Evolutionary conservation across 2,329 filamentous ascomycete genomes (phyloP).

Genomic region (Neopestalotiopsis sp.): DNA sequence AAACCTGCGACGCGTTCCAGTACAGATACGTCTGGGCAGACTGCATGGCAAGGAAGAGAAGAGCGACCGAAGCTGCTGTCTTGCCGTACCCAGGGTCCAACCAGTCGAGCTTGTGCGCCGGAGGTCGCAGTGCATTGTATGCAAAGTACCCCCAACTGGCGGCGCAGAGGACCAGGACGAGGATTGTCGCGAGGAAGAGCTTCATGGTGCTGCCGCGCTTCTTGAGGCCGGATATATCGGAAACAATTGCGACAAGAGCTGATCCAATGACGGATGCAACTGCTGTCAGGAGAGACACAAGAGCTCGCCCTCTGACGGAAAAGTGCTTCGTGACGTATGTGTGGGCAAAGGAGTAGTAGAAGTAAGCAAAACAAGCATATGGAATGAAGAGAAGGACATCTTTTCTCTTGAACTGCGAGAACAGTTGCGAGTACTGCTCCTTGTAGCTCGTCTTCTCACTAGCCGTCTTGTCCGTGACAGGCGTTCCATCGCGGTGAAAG

Average conservation of each 20-base stretch:
- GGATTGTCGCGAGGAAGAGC: background rate
- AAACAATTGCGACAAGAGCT: background rate
- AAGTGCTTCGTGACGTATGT: slow-evolving; percentile 14
- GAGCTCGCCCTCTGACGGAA: background rate
- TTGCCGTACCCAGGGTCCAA: background rate
- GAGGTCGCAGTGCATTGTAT: background rate
- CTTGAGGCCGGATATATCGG: background rate
- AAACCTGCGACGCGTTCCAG: background rate
- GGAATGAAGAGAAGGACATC: background rate
- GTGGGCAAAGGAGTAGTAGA: slow-evolving; percentile 11
- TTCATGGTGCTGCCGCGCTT: background rate
- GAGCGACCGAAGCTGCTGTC: background rate
- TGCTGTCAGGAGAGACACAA: background rate
- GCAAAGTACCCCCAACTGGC: slow-evolving; percentile 5
- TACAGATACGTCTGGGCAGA: slow-evolving; percentile 1
- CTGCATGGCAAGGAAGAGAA: slow-evolving; percentile 10
- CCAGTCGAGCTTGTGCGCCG: slow-evolving; percentile 5
- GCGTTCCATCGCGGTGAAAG: background rate
- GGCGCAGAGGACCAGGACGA: background rate
- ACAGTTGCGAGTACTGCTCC: background rate
- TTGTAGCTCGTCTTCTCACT: background rate
- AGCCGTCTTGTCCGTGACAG: background rate
- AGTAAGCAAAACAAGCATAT: slow-evolving; percentile 9
- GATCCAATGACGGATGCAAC: slow-evolving; percentile 6
- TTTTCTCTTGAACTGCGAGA: background rate